Percentiles rank a stretch among this genome's conserved stretches.
Conservation (phyloP, 176 grass and related monocot genomes). For the Paspalum notatum region DNA sequence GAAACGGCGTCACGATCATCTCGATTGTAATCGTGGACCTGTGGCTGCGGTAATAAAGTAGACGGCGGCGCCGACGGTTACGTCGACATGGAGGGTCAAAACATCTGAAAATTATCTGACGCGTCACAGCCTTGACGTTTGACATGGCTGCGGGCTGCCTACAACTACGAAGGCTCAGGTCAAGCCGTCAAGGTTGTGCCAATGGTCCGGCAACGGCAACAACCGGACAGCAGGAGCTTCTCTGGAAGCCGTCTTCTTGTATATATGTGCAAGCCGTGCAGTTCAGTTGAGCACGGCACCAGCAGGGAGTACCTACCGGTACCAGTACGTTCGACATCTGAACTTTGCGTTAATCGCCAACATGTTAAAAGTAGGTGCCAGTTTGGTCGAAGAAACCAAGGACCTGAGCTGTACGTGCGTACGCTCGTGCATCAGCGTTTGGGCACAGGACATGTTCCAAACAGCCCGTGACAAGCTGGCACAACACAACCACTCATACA, state of each 20-base stretch:
- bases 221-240: background rate
- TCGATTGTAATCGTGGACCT: background rate
- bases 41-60: background rate
- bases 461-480: conserved; percentile 6
- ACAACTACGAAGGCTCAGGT: background rate
- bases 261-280: background rate
- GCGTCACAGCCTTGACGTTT: background rate
- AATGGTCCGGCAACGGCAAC: background rate
- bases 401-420: background rate
- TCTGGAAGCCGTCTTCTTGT: background rate
- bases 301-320: background rate
- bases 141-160: background rate
- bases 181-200: background rate
- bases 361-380: background rate
- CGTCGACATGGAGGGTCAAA: background rate
- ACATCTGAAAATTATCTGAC: background rate
- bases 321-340: background rate
- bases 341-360: background rate
- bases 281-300: background rate
- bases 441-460: background rate
- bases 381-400: conserved; percentile 14
- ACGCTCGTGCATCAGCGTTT: background rate
- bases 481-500: background rate
- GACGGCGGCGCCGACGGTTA: background rate
- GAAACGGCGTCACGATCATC: too few species aligned